Base-by-base conservation (phyloP, 208 protist genomes). In the Acanthamoeba triangularis region DNA sequence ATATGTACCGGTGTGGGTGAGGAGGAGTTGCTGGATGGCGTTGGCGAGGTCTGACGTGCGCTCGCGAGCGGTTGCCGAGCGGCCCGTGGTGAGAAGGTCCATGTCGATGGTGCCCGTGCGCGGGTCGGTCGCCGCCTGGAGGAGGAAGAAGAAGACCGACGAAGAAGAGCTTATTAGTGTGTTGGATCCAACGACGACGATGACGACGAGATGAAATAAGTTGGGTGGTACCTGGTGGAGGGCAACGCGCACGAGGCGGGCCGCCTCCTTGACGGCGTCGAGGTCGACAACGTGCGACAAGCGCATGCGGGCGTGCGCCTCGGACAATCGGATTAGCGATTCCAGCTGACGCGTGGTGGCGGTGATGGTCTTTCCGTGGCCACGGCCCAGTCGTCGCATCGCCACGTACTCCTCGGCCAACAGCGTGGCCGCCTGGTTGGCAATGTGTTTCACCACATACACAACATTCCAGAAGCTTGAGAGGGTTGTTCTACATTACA, bases 341-440 rank as follows among this genome's bases (percentile, higher is more conserved):
- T 99, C 99, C 0, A 99, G 98, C 97, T 99, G 99, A 52, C 99
- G 98, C 47, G 99, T 98, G 25, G 99, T 99, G 0, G 99, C 99
- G 8, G 99, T 99, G 30, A 99, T 99, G 13, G 99, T 99, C 54
- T 98, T 99, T 7, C 92, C 94, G 41, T 97, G 97, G 94, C 97
- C 98, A 33, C 98, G 98, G 20, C 99, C 98, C 1, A 98, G 96
- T 8, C 97, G 95, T 18, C 99, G 98, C 97, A 99, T 98, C 54
- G 99, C 98, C 37, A 99, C 74, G 30, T 82, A 82, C 74, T 82
- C 74, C 37, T 82, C 74, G 16, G 74, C 33, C 37, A 82, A 28
- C 16, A 82, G 33, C 4, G 74, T 82, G 8, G 37, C 74, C 74
- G 74, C 74, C 74, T 82, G 41, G 23, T 41, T 56, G 52, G 52